Base-by-base conservation (phyloP, 495 filamentous ascomycete genomes). In the Wilcoxina mikolae region DNA sequence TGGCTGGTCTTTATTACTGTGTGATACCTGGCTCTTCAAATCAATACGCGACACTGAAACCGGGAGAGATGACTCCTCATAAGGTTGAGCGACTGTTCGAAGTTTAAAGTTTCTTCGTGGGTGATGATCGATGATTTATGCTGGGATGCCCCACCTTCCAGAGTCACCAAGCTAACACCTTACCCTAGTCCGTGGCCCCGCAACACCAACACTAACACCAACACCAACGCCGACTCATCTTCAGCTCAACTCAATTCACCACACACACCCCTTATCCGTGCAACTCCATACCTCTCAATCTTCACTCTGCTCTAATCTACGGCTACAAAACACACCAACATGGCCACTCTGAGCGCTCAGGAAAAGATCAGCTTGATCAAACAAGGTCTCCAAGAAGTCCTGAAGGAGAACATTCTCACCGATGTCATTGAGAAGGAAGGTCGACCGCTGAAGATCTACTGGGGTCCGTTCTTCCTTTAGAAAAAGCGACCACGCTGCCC, bases 361-460 rank as follows among this genome's bases (percentile, higher is more conserved):
- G 68, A 77, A 51, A 74, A 73, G 60, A 71, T 87, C 50, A 74
- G 74, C 44, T 76, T 95, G 57, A 95, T 96, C 67, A 76, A 73
- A 17, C 77, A 80, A 57, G 90, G 90, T 65, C 73, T 95, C 46
- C 77, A 78, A 51, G 91, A 98, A 73, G 70, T 90, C 29, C 76
- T 98, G 45, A 87, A 89, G 59, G 79, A 78, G 22, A 87, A 95
- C 62, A 80, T 95, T 47, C 83, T 96, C 55, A 82, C 91, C 65
- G 72, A 77, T 54, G 72, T 82, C 50, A 69, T 95, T 47, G 66
- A 80, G 28, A 78, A 78, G 10, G 74, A 91, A 66, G 77, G 82
- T n/a, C 72, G 80, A 10, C 76, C 80, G 24, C 76, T 83, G 15
- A 76, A 75, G 42, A 76, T 94, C 62, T 95, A 95, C 77, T 94